Evolutionary conservation across 1,139 yeast genomes (phyloP).

Genomic region (Suhomyces kunorum): DNA sequence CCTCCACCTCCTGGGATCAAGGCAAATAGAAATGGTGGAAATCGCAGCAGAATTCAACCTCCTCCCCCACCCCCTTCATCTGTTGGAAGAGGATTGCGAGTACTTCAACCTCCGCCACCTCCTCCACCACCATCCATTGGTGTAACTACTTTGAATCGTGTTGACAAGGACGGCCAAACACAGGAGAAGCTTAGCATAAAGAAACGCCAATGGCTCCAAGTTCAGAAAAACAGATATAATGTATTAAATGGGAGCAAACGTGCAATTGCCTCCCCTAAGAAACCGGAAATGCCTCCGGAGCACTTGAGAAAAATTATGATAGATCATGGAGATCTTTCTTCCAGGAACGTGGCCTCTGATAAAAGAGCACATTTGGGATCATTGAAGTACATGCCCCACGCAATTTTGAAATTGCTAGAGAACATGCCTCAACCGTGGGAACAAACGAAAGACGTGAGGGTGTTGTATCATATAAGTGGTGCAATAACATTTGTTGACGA

Average conservation of each 20-base stretch:
- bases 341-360: conserved; percentile 80
- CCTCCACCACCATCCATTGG: conserved; percentile 16
- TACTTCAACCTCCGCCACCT: conserved; percentile 24
- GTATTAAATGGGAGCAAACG: conserved; percentile 22
- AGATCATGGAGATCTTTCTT: conserved; percentile 84
- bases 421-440: conserved; percentile 99
- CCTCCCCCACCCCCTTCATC: conserved; percentile 13
- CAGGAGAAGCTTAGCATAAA: conserved; percentile 45
- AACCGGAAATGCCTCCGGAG: conserved; percentile 91
- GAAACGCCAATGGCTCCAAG: conserved; percentile 64
- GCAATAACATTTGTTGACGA: conserved; percentile 96
- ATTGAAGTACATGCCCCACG: conserved; percentile 93
- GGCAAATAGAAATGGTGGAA: conserved; percentile 1
- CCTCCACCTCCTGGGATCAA: conserved; percentile 30
- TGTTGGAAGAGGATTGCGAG: conserved; percentile 7
- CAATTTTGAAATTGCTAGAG: conserved; percentile 81
- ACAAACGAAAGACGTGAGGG: conserved; percentile 77
- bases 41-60: not conserved
- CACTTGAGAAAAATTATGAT: conserved; percentile 82
- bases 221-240: conserved; percentile 48
- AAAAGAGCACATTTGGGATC: conserved; percentile 90
- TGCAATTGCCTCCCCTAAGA: conserved; percentile 56
- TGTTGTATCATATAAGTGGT: conserved; percentile 86
- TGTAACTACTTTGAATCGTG: not conserved
- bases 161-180: not conserved